These are phyloP conservation scores for Stevia rebaudiana DNA, from an alignment of 140 eudicot species.

Conservation along the genomic window DNA sequence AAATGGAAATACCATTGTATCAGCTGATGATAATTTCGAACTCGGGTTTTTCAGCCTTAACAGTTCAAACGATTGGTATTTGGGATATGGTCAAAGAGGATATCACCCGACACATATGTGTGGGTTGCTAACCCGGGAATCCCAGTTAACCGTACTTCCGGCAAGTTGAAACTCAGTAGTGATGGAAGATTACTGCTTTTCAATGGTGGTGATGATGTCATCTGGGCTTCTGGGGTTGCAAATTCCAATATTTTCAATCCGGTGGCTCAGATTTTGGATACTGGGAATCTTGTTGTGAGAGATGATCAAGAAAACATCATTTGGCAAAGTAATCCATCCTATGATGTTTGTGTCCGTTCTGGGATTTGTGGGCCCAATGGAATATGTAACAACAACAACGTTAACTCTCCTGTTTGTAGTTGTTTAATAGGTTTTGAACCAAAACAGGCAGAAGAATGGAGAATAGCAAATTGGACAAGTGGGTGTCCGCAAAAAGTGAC, in stretches of 20 bases:
- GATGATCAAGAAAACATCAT: constrained; percentile 1
- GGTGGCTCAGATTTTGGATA: constrained; percentile 26
- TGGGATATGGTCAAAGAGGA: constrained; percentile 5
- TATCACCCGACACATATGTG: not conserved
- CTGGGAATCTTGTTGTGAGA: constrained; percentile 39
- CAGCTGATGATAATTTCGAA: not conserved
- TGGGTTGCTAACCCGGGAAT: not conserved
- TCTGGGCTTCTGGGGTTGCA: not conserved
- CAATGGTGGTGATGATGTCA: not conserved
- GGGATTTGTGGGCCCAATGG: constrained; percentile 14
- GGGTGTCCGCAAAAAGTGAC: constrained; percentile 20
- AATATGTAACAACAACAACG: constrained; percentile 12
- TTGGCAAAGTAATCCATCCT: constrained; percentile 22
- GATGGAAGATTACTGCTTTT: not conserved
- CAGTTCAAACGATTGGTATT: constrained; percentile 7
- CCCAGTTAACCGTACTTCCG: not conserved
- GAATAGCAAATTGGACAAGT: constrained; percentile 20
- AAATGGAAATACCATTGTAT: constrained; percentile 20
- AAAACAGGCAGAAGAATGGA: constrained; percentile 11
- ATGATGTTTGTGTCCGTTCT: not conserved
- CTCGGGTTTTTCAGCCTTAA: constrained; percentile 11
- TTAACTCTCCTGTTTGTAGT: constrained; percentile 18
- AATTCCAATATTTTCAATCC: not conserved
- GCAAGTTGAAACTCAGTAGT: not conserved
- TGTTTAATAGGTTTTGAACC: constrained; percentile 30